Conservation (phyloP, 805 yeast species). For the Cyberlindnera maclurae region DNA sequence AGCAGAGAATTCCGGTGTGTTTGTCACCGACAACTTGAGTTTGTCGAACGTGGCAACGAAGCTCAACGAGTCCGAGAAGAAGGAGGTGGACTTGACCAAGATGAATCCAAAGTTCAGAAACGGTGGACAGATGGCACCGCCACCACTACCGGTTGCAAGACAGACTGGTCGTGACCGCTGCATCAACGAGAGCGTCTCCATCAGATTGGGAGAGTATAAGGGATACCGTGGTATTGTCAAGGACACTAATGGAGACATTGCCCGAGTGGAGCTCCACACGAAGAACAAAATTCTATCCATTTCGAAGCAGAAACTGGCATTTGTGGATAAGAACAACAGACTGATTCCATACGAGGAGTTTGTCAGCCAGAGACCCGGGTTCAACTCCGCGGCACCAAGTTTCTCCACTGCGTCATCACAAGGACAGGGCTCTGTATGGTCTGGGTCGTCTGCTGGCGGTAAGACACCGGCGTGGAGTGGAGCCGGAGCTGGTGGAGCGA, state of each 20-base stretch:
- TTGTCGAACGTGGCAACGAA: slow-evolving; percentile 82
- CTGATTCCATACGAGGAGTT: slow-evolving; percentile 76
- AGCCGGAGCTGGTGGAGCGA: slow-evolving; percentile 35
- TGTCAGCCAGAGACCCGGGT: slow-evolving; percentile 39
- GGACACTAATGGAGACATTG: slow-evolving; percentile 87
- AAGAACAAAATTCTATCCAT: slow-evolving; percentile 84
- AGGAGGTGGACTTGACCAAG: slow-evolving; percentile 59
- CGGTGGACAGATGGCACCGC: slow-evolving; percentile 45
- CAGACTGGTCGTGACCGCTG: slow-evolving; percentile 76
- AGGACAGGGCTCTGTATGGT: slow-evolving; percentile 15
- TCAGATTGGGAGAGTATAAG: slow-evolving; percentile 87
- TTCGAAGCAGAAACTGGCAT: slow-evolving; percentile 70
- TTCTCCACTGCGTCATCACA: slow-evolving; percentile 15
- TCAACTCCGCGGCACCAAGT: slow-evolving; percentile 14
- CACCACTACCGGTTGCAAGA: slow-evolving; percentile 39
- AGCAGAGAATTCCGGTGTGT: slow-evolving; percentile 84
- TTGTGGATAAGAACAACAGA: slow-evolving; percentile 59
- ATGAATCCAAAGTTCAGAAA: slow-evolving; percentile 76
- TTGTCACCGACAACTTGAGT: slow-evolving; percentile 68
- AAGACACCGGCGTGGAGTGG: slow-evolving; percentile 40
- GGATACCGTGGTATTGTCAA: slow-evolving; percentile 91
- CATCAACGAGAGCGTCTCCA: slow-evolving; percentile 76
- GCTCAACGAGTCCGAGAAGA: slow-evolving; percentile 45
- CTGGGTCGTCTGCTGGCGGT: slow-evolving; percentile 27
- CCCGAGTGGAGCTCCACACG: slow-evolving; percentile 90